Evolutionary conservation across 805 yeast genomes (phyloP), one percentile per base, ranked within the genome.

Genomic region (Debaryomyces maramus): DNA sequence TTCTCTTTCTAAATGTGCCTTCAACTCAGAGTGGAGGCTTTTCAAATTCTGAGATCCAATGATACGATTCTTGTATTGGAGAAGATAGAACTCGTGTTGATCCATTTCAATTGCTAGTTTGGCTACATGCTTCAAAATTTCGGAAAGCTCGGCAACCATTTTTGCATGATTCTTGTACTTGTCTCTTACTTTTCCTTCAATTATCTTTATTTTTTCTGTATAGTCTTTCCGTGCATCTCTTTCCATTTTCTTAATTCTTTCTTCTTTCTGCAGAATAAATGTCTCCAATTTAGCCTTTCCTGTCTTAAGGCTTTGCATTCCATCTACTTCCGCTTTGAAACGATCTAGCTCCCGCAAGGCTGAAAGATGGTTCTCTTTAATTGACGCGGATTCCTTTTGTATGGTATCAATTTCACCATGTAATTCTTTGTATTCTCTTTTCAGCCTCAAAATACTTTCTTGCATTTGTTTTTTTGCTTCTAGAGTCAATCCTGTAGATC

Each of bases 191-290:
- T 55, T 51, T 1, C 34, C 30, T 31, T 69, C 65, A 8, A 67
- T 53, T 7, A 57, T 60, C 11, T 52, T 52, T 4, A 70, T 68
- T 38, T 69, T 72, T 3, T 60, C 61, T 3, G 70, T 57, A 36
- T 70, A 67, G 47, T 78, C 81, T 37, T 56, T 60, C 18, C 54
- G 56, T 2, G 75, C 55, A 36, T 72, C 77, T 0, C 50, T 47
- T 40, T 67, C 64, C 15, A 72, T 44, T 30, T 50, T 53, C 32
- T 58, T 40, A 17, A 70, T 49, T 34, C 64, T 58, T 20, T 61
- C 59, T 32, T 59, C 47, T 38, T 51, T 36, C 50, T 49, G 13
- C 46, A 51, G 31, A 55, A 61, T 45, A 52, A 60, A 15, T 45
- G 55, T 40, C 44, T 54, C 42, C 43, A 47, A 19, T 46, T 58